A percentile compares a stretch with the other conserved stretches of the same genome.
phyloP scores from a whole-genome alignment of 495 filamentous ascomycete species.

The Oleoguttula mirabilis region DNA sequence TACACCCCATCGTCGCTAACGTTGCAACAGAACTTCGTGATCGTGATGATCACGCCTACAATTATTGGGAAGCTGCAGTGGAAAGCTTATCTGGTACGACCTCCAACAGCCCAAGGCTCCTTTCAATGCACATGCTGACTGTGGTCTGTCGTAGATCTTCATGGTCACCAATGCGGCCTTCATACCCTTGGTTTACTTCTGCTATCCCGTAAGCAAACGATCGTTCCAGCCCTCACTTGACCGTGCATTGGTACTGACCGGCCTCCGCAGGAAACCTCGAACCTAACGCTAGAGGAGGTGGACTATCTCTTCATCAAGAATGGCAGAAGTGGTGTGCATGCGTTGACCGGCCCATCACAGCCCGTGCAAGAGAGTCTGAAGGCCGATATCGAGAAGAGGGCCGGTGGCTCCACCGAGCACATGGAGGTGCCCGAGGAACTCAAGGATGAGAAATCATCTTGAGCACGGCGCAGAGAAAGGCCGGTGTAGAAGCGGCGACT shows the following conservation, averaged over 20 bases:
- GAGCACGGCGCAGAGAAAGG: no score
- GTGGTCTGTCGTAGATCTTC: no score
- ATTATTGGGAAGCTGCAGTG: conserved; percentile 10
- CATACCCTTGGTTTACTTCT: conserved; percentile 19
- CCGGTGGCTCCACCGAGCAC: neutral
- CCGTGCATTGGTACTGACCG: neutral
- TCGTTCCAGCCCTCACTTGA: neutral
- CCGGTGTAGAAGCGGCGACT: no score
- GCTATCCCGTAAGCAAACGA: conserved; percentile 3
- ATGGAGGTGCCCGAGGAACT: conserved; percentile 8
- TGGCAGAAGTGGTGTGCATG: conserved; percentile 5
- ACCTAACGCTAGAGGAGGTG: conserved; percentile 17
- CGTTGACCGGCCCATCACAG: conserved; percentile 6
- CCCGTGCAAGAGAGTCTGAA: conserved; percentile 14
- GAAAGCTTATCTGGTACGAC: conserved; percentile 17
- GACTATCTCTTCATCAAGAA: conserved; percentile 14
- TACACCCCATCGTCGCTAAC: no score
- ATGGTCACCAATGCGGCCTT: conserved; percentile 15
- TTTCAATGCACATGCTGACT: no score
- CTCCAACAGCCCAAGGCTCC: no score
- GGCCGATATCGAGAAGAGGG: conserved; percentile 7
- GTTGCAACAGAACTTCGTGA: conserved; percentile 6
- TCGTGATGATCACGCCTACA: conserved; percentile 19
- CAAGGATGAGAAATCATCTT: conserved; percentile 4
- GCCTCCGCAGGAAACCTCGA: conserved; percentile 9